These are phyloP conservation scores for Piper betle DNA, from an alignment of 164 flowering plant species.

Conservation along the genomic window DNA sequence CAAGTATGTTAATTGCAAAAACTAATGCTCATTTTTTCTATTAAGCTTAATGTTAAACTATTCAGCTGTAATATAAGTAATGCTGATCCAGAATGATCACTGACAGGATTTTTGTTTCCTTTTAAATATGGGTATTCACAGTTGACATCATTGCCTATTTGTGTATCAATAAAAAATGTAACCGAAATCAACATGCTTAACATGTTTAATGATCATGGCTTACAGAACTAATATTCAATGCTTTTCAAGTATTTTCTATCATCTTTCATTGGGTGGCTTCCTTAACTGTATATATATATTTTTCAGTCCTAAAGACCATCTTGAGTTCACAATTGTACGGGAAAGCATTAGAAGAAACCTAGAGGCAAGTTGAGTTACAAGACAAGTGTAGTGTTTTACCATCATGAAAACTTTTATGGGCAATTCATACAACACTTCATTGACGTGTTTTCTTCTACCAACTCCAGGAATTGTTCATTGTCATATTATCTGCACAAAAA, in stretches of 20 bases:
- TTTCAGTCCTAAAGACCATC: conserved; percentile 78
- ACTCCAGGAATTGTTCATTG: background rate
- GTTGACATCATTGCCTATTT: too few relatives aligned
- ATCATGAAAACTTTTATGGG: background rate
- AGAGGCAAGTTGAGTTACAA: conserved; percentile 42
- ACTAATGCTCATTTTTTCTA: background rate
- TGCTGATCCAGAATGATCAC: too few relatives aligned
- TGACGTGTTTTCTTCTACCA: background rate
- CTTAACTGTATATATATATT: conserved; percentile 2
- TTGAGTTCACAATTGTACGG: conserved; percentile 82
- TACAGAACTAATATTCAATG: too few relatives aligned
- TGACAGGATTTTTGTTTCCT: too few relatives aligned
- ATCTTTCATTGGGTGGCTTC: background rate
- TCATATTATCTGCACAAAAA: background rate
- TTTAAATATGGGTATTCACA: too few relatives aligned
- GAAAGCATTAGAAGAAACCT: conserved; percentile 69
- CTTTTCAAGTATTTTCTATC: background rate
- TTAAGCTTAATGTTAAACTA: too few relatives aligned
- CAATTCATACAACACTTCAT: background rate
- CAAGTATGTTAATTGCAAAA: background rate
- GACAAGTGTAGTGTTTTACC: background rate
- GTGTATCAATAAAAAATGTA: too few relatives aligned
- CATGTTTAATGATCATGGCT: too few relatives aligned
- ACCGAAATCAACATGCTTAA: too few relatives aligned
- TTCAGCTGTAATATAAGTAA: too few relatives aligned